phyloP scores from a whole-genome alignment of 2,329 filamentous ascomycete species.

The Pyrenophora tritici-repentis region DNA sequence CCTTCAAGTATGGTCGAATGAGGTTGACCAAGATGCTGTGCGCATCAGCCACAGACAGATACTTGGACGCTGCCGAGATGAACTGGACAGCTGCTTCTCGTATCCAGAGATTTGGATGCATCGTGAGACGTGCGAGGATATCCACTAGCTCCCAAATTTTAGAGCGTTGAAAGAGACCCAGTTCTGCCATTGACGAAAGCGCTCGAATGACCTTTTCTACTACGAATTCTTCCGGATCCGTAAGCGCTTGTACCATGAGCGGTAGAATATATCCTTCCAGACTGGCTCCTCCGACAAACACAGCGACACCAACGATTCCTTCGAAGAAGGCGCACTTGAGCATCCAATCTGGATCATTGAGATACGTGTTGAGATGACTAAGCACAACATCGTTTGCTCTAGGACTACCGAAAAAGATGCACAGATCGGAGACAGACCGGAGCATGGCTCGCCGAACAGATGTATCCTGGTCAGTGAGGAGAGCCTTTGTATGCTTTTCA shows the following conservation, averaged over 20 bases:
- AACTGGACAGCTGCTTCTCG: constrained; percentile 87
- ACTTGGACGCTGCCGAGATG: constrained; percentile 74
- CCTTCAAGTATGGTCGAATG: constrained; percentile 80
- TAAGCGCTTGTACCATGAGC: constrained; percentile 91
- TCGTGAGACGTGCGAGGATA: constrained; percentile 79
- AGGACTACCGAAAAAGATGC: constrained; percentile 91
- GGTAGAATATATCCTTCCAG: constrained; percentile 95
- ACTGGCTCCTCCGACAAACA: constrained; percentile 85
- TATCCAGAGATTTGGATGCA: constrained; percentile 96
- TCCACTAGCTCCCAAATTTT: constrained; percentile 89
- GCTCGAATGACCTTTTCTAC: constrained; percentile 89
- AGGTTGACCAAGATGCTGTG: constrained; percentile 83
- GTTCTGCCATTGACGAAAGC: constrained; percentile 81
- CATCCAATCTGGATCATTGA: constrained; percentile 96
- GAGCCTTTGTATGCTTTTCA: constrained; percentile 83
- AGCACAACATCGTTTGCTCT: constrained; percentile 95
- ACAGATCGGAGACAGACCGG: constrained; percentile 87
- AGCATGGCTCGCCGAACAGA: constrained; percentile 90
- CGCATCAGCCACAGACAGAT: constrained; percentile 77
- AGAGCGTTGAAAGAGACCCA: constrained; percentile 83
- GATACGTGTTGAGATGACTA: constrained; percentile 93
- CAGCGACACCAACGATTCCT: constrained; percentile 88
- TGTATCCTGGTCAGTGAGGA: constrained; percentile 84
- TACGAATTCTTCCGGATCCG: constrained; percentile 91
- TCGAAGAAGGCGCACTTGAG: constrained; percentile 97